phyloP scores from a whole-genome alignment of 345 rosid genomes.

The Balakata baccata region DNA sequence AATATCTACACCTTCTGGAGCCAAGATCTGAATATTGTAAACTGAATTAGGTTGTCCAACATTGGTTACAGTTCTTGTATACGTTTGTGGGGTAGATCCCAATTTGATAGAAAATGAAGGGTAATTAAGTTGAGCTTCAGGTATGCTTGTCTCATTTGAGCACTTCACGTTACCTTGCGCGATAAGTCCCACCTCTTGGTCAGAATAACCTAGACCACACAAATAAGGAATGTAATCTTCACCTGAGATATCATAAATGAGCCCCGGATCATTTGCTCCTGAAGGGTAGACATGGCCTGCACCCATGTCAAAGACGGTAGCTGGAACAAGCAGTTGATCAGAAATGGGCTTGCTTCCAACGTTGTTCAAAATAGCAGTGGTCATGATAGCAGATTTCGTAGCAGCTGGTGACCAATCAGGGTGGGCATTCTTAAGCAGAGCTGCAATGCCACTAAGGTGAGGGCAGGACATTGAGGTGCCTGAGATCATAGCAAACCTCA shows the following conservation, averaged over 20 bases:
- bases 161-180: slow-evolving; percentile 10
- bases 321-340: slow-evolving; percentile 11
- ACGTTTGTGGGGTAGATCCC: slow-evolving; percentile 15
- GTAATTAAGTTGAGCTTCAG: slow-evolving; percentile 23
- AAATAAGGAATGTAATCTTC: slow-evolving; percentile 20
- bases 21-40: background rate
- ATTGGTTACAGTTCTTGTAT: slow-evolving; percentile 18
- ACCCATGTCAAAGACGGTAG: slow-evolving; percentile 48
- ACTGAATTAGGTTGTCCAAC: slow-evolving; percentile 8
- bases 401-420: slow-evolving; percentile 63
- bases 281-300: slow-evolving; percentile 47
- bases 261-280: slow-evolving; percentile 45
- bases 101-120: slow-evolving; percentile 21
- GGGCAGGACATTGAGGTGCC: slow-evolving; percentile 72
- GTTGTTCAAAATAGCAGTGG: slow-evolving; percentile 26
- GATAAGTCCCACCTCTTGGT: slow-evolving; percentile 5
- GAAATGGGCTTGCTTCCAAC: slow-evolving; percentile 13
- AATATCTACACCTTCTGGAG: slow-evolving; percentile 16
- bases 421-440: slow-evolving; percentile 48
- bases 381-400: slow-evolving; percentile 55
- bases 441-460: slow-evolving; percentile 52
- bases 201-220: slow-evolving; percentile 15
- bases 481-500: slow-evolving; percentile 22
- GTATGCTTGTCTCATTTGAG: slow-evolving; percentile 12
- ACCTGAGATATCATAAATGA: slow-evolving; percentile 38